Percentiles rank a stretch among this genome's conserved stretches.
These are phyloP conservation scores for Erodium texanum DNA, from an alignment of 441 rosid species.

Conservation along the genomic window DNA sequence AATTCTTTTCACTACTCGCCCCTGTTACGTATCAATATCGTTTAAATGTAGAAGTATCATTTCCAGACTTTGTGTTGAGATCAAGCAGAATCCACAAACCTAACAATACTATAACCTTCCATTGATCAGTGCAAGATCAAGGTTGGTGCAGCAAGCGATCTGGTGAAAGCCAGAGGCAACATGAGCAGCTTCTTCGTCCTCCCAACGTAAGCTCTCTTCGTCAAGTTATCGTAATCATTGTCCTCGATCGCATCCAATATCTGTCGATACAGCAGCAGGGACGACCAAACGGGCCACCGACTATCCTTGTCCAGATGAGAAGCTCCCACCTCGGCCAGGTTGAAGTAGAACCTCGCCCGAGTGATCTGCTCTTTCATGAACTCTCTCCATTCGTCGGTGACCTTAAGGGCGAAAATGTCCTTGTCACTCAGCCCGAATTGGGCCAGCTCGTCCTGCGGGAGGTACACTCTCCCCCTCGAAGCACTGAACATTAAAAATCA, in stretches of 20 bases:
- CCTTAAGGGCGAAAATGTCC: conserved; percentile 32
- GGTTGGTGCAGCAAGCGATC: conserved; percentile 13
- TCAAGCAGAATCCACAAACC: too few relatives aligned
- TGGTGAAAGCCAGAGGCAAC: conserved; percentile 32
- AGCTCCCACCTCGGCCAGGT: conserved; percentile 39
- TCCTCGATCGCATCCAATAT: conserved; percentile 41
- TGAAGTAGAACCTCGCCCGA: conserved; percentile 41
- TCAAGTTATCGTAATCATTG: conserved; percentile 37
- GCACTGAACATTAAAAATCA: conserved; percentile 24
- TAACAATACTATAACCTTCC: too few relatives aligned
- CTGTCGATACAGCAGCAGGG: conserved; percentile 29
- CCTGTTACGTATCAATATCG: too few relatives aligned
- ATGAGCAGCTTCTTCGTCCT: conserved; percentile 33
- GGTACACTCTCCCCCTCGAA: conserved; percentile 40
- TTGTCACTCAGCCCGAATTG: conserved; percentile 32
- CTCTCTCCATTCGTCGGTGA: conserved; percentile 36
- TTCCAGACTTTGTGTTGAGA: too few relatives aligned
- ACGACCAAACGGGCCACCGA: conserved; percentile 51
- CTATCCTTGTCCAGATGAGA: conserved; percentile 38
- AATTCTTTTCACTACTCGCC: too few relatives aligned
- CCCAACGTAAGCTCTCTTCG: conserved; percentile 36
- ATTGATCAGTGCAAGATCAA: conserved; percentile 3
- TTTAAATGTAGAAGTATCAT: too few relatives aligned
- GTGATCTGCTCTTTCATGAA: conserved; percentile 43
- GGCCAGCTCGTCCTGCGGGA: conserved; percentile 40